These are phyloP conservation scores for Pleurotus platypus DNA, from an alignment of 768 basidiomycete genomes.

Conservation along the genomic window DNA sequence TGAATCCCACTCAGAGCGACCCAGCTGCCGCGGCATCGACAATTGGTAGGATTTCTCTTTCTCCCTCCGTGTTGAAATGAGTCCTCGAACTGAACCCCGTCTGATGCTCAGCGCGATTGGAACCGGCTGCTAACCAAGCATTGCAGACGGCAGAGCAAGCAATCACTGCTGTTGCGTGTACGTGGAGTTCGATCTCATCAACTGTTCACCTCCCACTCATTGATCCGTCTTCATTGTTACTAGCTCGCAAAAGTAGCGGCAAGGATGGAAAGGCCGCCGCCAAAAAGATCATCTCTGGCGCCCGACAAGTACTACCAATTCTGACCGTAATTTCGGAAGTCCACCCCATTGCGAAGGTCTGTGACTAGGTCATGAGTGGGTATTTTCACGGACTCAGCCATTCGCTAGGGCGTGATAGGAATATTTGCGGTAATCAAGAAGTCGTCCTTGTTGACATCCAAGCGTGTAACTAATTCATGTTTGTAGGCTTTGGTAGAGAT, in stretches of 20 bases:
- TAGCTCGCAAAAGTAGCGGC: conserved; percentile 3
- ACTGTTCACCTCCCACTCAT: background rate
- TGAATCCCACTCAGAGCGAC: no score
- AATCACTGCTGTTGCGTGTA: conserved; percentile 3
- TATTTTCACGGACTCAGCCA: no score
- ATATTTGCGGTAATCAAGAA: background rate
- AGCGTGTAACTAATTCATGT: no score
- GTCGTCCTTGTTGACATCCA: background rate
- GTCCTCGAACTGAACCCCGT: no score
- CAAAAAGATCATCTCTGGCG: conserved; percentile 2
- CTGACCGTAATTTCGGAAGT: background rate
- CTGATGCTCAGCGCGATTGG: background rate
- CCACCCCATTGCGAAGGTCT: background rate
- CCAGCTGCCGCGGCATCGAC: background rate
- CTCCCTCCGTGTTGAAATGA: background rate
- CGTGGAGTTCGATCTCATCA: background rate
- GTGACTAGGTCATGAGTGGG: no score
- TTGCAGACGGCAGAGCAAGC: conserved; percentile 1
- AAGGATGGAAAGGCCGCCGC: conserved; percentile 4
- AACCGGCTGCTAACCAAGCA: background rate
- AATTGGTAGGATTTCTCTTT: background rate
- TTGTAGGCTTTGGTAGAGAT: background rate
- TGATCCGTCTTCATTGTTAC: background rate
- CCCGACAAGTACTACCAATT: background rate
- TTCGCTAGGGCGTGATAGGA: background rate